Base-by-base conservation (phyloP, 1,139 yeast genomes). In the Lodderomyces parapsilosis region DNA sequence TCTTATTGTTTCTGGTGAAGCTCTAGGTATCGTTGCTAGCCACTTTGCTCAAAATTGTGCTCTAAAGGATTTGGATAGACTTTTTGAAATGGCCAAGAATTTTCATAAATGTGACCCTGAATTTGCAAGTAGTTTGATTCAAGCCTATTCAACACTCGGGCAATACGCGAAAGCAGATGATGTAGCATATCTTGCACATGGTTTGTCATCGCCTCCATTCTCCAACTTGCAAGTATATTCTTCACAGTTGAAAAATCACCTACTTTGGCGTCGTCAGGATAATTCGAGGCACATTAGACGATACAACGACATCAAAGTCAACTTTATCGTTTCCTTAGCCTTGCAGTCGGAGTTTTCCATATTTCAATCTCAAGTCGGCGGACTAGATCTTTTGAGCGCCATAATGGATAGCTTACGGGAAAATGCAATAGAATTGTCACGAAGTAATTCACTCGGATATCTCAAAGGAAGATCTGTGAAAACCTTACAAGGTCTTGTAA, bases 131-230 rank as follows among this genome's bases (percentile, higher is more conserved):
- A 50, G 52, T 7, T 51, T 70, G 28, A 59, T 65, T 17, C 45
- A 50, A 8, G 65, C 66, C 1, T 66, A 65, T 43, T 58, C 65
- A 2, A 53, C 47, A 27, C 50, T 72, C 17, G 69, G 60, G 19
- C 68, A 63, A 42, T 69, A 52, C 49, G 62, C 60, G 42, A 43
- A 48, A n/a, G 76, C 74, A 1, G 69, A 71, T 24, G 52, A 56
- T 4, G 25, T 62, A 25, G 51, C 60, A 3, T 58, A 50, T 38
- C 58, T 57, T 36, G 74, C 71, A 0, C 75, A 71, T 40, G 45
- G 48, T 11, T 41, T 46, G 0, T 58, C 69, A 6, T 40, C 43
- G 1, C 55, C 59, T 18, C 74, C 77, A 9, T 68, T 63, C 42
- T 55, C 57, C 11, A 60, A 59, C 40, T 53, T 66, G 1, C 54